A percentile compares a stretch with the other conserved stretches of the same genome.
phyloP scores from a whole-genome alignment of 441 rosid genomes.

The Adansonia grandidieri region DNA sequence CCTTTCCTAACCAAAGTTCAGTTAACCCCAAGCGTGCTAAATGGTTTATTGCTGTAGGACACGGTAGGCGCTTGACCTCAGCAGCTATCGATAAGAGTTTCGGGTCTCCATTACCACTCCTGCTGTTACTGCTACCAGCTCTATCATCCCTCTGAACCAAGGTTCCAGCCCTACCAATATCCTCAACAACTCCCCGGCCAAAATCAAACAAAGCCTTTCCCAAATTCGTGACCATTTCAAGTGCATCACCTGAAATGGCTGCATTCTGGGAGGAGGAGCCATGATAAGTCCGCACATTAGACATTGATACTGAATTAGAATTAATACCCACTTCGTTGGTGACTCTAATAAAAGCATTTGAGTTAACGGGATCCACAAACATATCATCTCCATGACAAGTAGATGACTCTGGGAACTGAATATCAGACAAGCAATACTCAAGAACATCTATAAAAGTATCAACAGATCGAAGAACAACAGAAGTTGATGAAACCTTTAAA shows the following conservation, averaged over 20 bases:
- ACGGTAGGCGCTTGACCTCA: slow-evolving; percentile 87
- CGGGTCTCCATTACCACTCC: slow-evolving; percentile 48
- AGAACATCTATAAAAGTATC: slow-evolving; percentile 91
- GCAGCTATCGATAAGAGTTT: slow-evolving; percentile 55
- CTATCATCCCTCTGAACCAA: slow-evolving; percentile 41
- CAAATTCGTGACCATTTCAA: slow-evolving; percentile 94
- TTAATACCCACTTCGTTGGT: slow-evolving; percentile 48
- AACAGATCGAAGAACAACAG: slow-evolving; percentile 79
- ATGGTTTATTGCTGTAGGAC: slow-evolving; percentile 87
- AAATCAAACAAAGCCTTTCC: slow-evolving; percentile 96
- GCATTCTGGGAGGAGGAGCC: slow-evolving; percentile 51
- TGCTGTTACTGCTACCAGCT: slow-evolving; percentile 40
- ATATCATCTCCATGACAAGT: slow-evolving; percentile 40
- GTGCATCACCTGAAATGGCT: slow-evolving; percentile 90
- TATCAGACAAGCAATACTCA: slow-evolving; percentile 94
- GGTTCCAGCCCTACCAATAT: slow-evolving; percentile 85
- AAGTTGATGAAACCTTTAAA: slow-evolving; percentile 64
- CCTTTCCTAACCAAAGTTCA: slow-evolving; percentile 92
- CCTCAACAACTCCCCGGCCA: slow-evolving; percentile 96
- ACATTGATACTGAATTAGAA: slow-evolving; percentile 42
- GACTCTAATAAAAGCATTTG: slow-evolving; percentile 33
- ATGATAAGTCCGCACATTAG: slow-evolving; percentile 41
- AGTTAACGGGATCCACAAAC: slow-evolving; percentile 31
- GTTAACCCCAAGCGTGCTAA: slow-evolving; percentile 69
- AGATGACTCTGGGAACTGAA: slow-evolving; percentile 57